Percentiles rank a stretch among this genome's conserved stretches.
Evolutionary conservation across 495 filamentous ascomycete species (phyloP).

Genomic region (Penicillium chermesinum): DNA sequence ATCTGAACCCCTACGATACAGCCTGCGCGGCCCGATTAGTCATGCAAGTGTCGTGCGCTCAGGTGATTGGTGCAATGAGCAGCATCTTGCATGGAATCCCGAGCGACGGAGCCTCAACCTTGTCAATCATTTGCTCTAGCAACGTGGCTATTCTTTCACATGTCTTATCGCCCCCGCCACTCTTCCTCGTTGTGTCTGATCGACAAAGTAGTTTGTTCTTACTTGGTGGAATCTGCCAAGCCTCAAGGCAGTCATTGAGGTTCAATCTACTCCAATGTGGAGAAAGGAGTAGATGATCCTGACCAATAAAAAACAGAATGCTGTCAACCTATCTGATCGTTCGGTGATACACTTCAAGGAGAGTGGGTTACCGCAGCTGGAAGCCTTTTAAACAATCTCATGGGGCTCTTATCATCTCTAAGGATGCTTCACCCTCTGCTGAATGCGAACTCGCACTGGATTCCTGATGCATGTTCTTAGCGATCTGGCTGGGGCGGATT

Average conservation of each 20-base stretch:
- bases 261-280: neutral
- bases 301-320: neutral
- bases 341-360: neutral
- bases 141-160: neutral
- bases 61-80: neutral
- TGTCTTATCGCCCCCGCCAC: neutral
- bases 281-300: neutral
- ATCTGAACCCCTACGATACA: neutral
- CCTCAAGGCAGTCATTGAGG: neutral
- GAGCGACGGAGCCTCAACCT: neutral
- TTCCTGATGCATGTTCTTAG: too few species aligned
- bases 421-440: too few species aligned
- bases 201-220: neutral
- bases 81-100: neutral
- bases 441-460: too few species aligned
- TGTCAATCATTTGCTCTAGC: neutral
- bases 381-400: too few species aligned
- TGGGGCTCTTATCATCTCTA: too few species aligned
- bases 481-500: too few species aligned
- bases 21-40: neutral
- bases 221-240: neutral
- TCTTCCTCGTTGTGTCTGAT: neutral
- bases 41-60: neutral
- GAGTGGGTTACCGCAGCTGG: too few species aligned
- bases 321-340: neutral